These are phyloP conservation scores for Centrapalus pauciflorus DNA, from an alignment of 129 eudicot species.

Conservation along the genomic window DNA sequence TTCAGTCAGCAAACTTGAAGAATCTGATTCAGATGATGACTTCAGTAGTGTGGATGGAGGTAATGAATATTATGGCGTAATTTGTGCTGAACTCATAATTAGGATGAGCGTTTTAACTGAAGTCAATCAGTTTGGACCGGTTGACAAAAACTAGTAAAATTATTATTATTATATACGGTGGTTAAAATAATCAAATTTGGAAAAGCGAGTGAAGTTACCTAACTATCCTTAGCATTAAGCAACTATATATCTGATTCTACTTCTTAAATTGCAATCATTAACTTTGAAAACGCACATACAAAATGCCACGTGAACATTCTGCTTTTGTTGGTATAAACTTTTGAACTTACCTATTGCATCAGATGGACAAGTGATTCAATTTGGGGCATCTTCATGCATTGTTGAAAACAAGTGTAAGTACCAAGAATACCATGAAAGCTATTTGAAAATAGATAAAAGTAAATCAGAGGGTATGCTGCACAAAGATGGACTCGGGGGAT, in stretches of 20 bases:
- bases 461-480: slow-evolving; percentile 21
- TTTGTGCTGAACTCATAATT: too few species aligned
- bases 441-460: slow-evolving; percentile 31
- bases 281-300: too few species aligned
- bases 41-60: slow-evolving; percentile 79
- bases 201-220: too few species aligned
- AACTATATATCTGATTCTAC: too few species aligned
- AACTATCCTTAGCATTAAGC: too few species aligned
- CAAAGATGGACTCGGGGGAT: slow-evolving; percentile 27
- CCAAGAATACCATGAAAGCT: slow-evolving; percentile 38
- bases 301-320: not conserved
- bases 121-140: too few species aligned
- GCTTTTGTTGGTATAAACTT: not conserved
- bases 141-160: too few species aligned
- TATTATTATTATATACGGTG: too few species aligned
- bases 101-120: too few species aligned
- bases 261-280: too few species aligned
- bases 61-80: too few species aligned
- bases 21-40: slow-evolving; percentile 83
- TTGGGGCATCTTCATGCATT: slow-evolving; percentile 39
- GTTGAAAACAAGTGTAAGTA: slow-evolving; percentile 30
- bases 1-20: slow-evolving; percentile 59
- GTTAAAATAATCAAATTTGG: too few species aligned
- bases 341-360: slow-evolving; percentile 17
- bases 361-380: slow-evolving; percentile 48